phyloP scores from a whole-genome alignment of 1,284 basidiomycete species.

The Exobasidium rhododendri region DNA sequence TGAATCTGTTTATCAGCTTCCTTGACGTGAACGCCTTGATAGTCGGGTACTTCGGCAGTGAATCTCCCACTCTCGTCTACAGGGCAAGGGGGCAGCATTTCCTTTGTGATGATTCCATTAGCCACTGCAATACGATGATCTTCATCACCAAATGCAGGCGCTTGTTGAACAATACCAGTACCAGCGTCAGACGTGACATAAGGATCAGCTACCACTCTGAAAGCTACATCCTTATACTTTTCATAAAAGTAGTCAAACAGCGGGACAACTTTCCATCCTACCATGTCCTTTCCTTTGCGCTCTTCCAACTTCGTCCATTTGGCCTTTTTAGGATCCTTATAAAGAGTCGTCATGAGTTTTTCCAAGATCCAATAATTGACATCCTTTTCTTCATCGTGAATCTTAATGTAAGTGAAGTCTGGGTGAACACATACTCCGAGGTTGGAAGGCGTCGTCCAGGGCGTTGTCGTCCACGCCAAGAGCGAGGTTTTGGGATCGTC shows the following conservation, averaged over 20 bases:
- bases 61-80: slow-evolving; percentile 86
- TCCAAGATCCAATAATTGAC: slow-evolving; percentile 92
- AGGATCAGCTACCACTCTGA: slow-evolving; percentile 81
- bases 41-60: slow-evolving; percentile 85
- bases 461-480: slow-evolving; percentile 98
- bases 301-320: slow-evolving; percentile 83
- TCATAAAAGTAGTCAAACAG: slow-evolving; percentile 96
- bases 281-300: slow-evolving; percentile 87
- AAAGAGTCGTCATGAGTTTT: slow-evolving; percentile 78
- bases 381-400: slow-evolving; percentile 83
- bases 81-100: slow-evolving; percentile 93
- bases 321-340: slow-evolving; percentile 97
- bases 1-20: slow-evolving; percentile 91
- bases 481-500: slow-evolving; percentile 87
- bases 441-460: slow-evolving; percentile 97
- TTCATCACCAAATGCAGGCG: slow-evolving; percentile 97
- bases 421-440: slow-evolving; percentile 93
- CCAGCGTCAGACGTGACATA: slow-evolving; percentile 93
- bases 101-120: slow-evolving; percentile 73
- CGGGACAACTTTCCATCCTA: slow-evolving; percentile 93
- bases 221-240: slow-evolving; percentile 88
- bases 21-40: slow-evolving; percentile 87
- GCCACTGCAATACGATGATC: slow-evolving; percentile 90
- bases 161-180: slow-evolving; percentile 98
- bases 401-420: slow-evolving; percentile 93